Conservation (phyloP, 176 grass and related monocot genomes). For the Areca catechu region DNA sequence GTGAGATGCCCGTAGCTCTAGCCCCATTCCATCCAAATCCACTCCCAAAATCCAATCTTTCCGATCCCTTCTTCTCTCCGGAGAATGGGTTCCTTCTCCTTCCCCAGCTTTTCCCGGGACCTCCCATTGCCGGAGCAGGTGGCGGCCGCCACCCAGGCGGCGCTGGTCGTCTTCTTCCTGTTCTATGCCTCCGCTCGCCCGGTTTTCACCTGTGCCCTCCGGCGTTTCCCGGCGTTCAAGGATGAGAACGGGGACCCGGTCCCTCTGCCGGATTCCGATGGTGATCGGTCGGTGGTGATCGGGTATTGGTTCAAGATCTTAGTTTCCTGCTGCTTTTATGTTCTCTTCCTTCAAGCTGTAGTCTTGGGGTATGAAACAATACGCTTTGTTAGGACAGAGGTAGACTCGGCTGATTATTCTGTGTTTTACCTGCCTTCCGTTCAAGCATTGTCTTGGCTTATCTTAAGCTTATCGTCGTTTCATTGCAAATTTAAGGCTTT, state of each 20-base stretch:
- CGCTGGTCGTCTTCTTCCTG: conserved; percentile 8
- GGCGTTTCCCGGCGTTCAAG: conserved; percentile 38
- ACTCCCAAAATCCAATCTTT: conserved; percentile 7
- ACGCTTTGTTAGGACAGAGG: conserved; percentile 1
- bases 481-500: conserved; percentile 32
- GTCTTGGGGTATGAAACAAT: conserved; percentile 54
- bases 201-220: conserved; percentile 33
- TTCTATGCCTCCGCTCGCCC: conserved; percentile 21
- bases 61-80: background rate
- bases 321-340: conserved; percentile 49
- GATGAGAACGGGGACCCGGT: background rate
- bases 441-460: conserved; percentile 58
- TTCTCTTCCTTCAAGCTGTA: conserved; percentile 39
- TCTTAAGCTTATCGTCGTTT: conserved; percentile 37
- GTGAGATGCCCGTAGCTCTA: too few species aligned
- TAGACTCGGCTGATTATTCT: background rate
- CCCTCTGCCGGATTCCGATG: background rate
- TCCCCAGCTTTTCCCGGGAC: background rate
- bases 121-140: conserved; percentile 11
- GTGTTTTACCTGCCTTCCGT: conserved; percentile 38
- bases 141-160: background rate
- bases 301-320: conserved; percentile 16
- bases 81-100: conserved; percentile 8
- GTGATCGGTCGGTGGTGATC: background rate
- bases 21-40: too few species aligned